Base-by-base conservation (phyloP, 2,329 filamentous ascomycete genomes). In the Ascochyta koolunga region DNA sequence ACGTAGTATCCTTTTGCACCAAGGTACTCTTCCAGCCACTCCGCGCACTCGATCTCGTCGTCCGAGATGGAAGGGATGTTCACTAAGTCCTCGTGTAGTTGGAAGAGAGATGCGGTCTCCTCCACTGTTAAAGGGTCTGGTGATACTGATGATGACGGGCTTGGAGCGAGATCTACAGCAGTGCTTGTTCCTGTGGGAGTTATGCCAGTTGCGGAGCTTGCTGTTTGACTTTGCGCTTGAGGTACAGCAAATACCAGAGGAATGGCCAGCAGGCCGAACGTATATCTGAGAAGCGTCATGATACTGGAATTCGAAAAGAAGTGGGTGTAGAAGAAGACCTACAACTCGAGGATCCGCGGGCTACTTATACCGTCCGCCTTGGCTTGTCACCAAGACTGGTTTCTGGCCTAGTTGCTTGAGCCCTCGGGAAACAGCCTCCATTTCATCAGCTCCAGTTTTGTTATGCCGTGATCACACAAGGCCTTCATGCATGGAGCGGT, bases 31-130 rank as follows among this genome's bases (percentile, higher is more conserved):
- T 83, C 80, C 8, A 96, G 79, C 71, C 87, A 91, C 37, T 82
- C 71, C 41, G 87, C 90, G 7, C 90, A 86, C 1, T 81, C 77
- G 36, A 83, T 78, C 71, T 96, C 91, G 54, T 86, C 80, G 43
- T 84, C 85, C 6, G 65, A 68, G 8, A 68, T 61, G 2, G 66
- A 69, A 4, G 65, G 64, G 7, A 69, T 69, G 13, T 68, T 65
- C 24, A 69, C 64, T 1, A 69, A 48, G 5, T 61, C 53, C 41
- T 67, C 55, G 38, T 69, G 66, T 13, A 69, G 58, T 31, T 48
- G 53, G 22, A 62, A 64, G 2, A 69, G 50, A 15, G 63, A 70
- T 21, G 71, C 61, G 10, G 29, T 54, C 22, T 67, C 62, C 35
- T 56, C 58, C 2, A 53, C 25, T 1, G 58, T 62, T 25, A 67